phyloP scores from a whole-genome alignment of 306 rosid species.

The Prunus dulcis region DNA sequence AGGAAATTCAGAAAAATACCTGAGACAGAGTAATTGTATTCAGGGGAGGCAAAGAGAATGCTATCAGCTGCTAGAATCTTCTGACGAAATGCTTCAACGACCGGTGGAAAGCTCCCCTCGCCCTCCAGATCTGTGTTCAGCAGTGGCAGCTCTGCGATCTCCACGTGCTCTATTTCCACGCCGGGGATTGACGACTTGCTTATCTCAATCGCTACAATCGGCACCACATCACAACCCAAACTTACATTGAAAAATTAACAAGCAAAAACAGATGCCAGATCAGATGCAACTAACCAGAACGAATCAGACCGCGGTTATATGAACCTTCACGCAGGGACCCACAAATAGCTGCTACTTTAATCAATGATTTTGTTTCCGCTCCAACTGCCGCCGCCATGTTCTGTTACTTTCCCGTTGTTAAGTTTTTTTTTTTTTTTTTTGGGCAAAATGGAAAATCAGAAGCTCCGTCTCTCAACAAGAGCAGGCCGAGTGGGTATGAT shows the following conservation, averaged over 20 bases:
- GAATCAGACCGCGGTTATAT: conserved; percentile 48
- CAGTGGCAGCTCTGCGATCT: conserved; percentile 54
- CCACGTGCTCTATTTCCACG: conserved; percentile 53
- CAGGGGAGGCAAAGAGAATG: conserved; percentile 77
- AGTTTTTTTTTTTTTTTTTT: neutral
- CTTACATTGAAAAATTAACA: neutral
- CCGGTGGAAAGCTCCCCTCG: conserved; percentile 43
- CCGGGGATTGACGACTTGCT: conserved; percentile 42
- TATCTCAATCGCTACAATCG: conserved; percentile 43
- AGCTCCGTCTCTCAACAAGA: neutral
- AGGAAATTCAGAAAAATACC: conserved; percentile 18
- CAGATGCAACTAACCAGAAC: conserved; percentile 16
- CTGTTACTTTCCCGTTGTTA: too few relatives aligned
- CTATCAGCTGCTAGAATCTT: conserved; percentile 56
- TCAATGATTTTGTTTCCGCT: conserved; percentile 17
- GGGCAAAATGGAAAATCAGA: too few relatives aligned
- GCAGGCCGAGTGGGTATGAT: neutral
- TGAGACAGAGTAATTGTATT: conserved; percentile 67
- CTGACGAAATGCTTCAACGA: conserved; percentile 57
- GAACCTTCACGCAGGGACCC: conserved; percentile 70
- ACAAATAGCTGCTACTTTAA: conserved; percentile 56
- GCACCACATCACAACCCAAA: neutral
- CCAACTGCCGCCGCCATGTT: conserved; percentile 20
- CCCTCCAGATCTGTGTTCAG: conserved; percentile 69
- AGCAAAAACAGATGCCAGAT: neutral